Evolutionary conservation across 345 rosid species (phyloP).

Genomic region (Eucalyptus victrix): DNA sequence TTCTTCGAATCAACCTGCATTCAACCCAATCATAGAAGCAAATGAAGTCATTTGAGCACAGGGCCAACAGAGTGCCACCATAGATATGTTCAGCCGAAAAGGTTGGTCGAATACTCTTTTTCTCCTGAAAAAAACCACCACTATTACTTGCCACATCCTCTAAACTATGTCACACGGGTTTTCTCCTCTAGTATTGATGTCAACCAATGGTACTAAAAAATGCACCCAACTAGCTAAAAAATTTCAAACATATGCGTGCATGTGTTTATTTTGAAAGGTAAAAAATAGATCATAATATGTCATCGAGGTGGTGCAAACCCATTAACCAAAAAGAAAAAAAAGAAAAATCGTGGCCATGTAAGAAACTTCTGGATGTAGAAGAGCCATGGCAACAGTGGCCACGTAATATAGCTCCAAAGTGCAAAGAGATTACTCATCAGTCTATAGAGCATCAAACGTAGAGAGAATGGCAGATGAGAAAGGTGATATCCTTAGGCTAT

Average conservation of each 20-base stretch:
- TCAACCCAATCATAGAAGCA: slow-evolving; percentile 99
- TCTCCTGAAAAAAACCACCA: slow-evolving; percentile 56
- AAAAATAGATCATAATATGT: background rate
- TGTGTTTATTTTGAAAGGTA: background rate
- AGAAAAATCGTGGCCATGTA: background rate
- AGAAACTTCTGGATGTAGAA: background rate
- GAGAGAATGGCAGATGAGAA: background rate
- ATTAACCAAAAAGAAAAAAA: background rate
- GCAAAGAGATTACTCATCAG: background rate
- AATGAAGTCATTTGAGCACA: slow-evolving; percentile 96
- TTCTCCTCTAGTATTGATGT: background rate
- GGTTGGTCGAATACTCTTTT: slow-evolving; percentile 81
- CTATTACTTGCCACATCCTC: background rate
- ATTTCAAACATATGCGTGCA: background rate
- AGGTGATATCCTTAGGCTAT: background rate
- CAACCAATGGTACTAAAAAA: background rate
- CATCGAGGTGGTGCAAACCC: background rate
- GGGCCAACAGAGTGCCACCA: slow-evolving; percentile 92
- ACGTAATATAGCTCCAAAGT: background rate
- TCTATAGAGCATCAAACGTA: background rate
- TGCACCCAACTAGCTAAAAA: background rate
- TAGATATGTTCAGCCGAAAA: slow-evolving; percentile 84
- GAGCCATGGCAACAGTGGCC: background rate
- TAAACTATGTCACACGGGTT: background rate
- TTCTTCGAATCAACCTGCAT: slow-evolving; percentile 92